Conservation (phyloP, 768 basidiomycete genomes). For the Cystobasidium ongulense region DNA sequence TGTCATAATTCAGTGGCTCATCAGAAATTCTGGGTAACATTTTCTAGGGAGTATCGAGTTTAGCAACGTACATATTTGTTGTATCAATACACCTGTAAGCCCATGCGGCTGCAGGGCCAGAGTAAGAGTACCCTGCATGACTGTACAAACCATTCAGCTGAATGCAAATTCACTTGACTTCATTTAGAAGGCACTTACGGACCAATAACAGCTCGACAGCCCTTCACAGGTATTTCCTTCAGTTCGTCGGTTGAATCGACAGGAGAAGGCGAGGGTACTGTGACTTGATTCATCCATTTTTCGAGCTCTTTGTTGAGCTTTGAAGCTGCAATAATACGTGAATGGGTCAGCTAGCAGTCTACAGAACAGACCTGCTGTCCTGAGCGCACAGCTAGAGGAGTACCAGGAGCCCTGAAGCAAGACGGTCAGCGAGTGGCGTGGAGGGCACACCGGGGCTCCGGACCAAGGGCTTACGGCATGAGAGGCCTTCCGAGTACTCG, state of each 20-base stretch:
- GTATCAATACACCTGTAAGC: slow-evolving; percentile 85
- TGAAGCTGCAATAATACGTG: slow-evolving; percentile 47
- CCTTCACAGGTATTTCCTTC: slow-evolving; percentile 52
- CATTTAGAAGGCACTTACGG: slow-evolving; percentile 56
- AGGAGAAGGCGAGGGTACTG: slow-evolving; percentile 52
- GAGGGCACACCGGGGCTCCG: neutral
- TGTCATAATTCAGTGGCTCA: slow-evolving; percentile 44
- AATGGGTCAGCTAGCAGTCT: neutral
- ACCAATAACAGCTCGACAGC: slow-evolving; percentile 81
- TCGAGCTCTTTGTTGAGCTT: slow-evolving; percentile 58
- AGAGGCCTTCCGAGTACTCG: slow-evolving; percentile 3
- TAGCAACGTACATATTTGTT: slow-evolving; percentile 59
- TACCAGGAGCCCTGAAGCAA: slow-evolving; percentile 21
- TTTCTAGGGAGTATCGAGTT: no score
- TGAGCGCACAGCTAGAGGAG: slow-evolving; percentile 2
- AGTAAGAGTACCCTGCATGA: slow-evolving; percentile 93
- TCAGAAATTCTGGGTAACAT: neutral
- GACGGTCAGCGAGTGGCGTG: slow-evolving; percentile 2
- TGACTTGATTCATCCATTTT: slow-evolving; percentile 44
- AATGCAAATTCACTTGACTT: neutral
- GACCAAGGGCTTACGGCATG: slow-evolving; percentile 8
- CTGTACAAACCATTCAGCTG: slow-evolving; percentile 48
- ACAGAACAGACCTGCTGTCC: neutral
- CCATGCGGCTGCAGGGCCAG: slow-evolving; percentile 89
- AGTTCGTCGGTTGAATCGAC: slow-evolving; percentile 44